A percentile compares a stretch with the other conserved stretches of the same genome.
Conservation (phyloP, 345 rosid genomes). For the Corchorus olitorius region DNA sequence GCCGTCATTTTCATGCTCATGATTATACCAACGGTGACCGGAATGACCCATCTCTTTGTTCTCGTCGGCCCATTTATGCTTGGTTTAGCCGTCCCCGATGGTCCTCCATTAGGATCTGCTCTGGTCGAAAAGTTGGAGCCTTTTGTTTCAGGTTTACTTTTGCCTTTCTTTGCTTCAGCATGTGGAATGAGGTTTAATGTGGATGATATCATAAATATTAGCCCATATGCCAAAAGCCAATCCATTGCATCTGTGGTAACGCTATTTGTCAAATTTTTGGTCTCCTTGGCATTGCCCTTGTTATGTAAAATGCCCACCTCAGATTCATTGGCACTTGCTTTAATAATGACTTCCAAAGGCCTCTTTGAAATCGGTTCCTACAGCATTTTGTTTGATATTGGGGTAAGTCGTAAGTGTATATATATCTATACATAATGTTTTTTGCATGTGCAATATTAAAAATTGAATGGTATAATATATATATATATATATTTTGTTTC, state of each 20-base stretch:
- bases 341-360: conserved; percentile 10
- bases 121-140: conserved; percentile 35
- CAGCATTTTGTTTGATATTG: neutral
- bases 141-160: conserved; percentile 30
- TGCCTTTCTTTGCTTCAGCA: conserved; percentile 39
- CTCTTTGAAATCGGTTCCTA: conserved; percentile 13
- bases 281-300: neutral
- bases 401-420: too few species aligned
- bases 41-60: conserved; percentile 6
- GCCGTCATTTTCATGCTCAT: conserved; percentile 10
- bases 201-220: too few species aligned
- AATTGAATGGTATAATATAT: too few species aligned
- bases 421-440: too few species aligned
- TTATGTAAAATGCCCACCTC: neutral
- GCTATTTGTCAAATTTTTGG: neutral
- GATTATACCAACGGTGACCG: neutral
- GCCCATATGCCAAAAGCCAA: neutral
- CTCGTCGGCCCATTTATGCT: conserved; percentile 30
- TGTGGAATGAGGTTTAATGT: conserved; percentile 26
- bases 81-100: conserved; percentile 47
- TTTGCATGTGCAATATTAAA: too few species aligned
- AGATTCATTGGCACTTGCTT: conserved; percentile 19
- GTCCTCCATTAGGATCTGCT: conserved; percentile 48
- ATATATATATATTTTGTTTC: too few species aligned
- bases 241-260: neutral